Evolutionary conservation across 305 asterid species (phyloP), one percentile per base, ranked within the genome.

Genomic region (Salvia sclarea): DNA sequence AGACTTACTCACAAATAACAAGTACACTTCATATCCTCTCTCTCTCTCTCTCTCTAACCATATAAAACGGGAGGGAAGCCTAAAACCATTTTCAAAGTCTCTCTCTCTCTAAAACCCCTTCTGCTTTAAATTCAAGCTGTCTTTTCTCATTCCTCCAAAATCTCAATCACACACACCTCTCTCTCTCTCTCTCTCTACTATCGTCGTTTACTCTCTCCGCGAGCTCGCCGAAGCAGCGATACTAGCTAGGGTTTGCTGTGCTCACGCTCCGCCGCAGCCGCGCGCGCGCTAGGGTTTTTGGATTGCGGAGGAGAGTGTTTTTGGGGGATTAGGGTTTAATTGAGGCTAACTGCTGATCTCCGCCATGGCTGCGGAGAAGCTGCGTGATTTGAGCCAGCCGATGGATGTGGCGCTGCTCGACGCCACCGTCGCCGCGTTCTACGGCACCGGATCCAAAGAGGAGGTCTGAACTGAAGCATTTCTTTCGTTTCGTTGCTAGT

Each of bases 391-490:
- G 80, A 81, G 86, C 59, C 97, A 88, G 81, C 98, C 98, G 53
- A 76, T 90, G 66, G 96, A 92, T 48, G 97, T 92, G 45, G 60
- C 83, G 14, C 77, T 92, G 72, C 97, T 92, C 38, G 98, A 92
- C 75, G 98, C 98, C 55, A 90, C 97, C n/a, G 97, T 92, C 17
- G 85, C 90, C 4, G 96, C 96, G 62, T 90, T 92, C 80, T 92
- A 92, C 69, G 98, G 96, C 50, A 92, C 98, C 48, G 98, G 98
- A 85, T 92, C 98, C 75, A 90, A 90, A 62, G 97, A 90, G 16
- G 96, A 92, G 97, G 98, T 92, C 41, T 58, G 73, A 30, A 63
- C 41, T 58, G 73, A 30, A 63, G 70, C 78, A 0, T 71, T 38
- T n/a, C n/a, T 37, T 9, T 49, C 6, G 13, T 62, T 52, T 41